Evolutionary conservation across 2,329 filamentous ascomycete species (phyloP), one percentile per base, ranked within the genome.

Genomic region (Coleophoma eucalyptorum): DNA sequence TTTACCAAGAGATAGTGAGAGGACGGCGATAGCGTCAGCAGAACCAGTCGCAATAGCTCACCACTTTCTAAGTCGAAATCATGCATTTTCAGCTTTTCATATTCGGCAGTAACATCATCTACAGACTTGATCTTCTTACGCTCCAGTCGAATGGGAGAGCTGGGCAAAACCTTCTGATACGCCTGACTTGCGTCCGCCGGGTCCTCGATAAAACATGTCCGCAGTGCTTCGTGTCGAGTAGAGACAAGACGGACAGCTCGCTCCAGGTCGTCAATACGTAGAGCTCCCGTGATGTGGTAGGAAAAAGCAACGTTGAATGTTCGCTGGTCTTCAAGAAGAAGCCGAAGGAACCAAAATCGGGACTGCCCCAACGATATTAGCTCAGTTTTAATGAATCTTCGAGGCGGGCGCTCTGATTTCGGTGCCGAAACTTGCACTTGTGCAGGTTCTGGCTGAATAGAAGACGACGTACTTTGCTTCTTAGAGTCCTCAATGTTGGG

Each of bases 1-100:
- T 63, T 63, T 5, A 80, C 43, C 0, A 81, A 37, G 3, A 79
- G 51, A 55, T 64, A 71, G 51, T 76, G 70, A 1, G 54, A 48
- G 0, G 60, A 62, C 1, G 60, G 52, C 0, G 64, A 65, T 11
- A 64, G 58, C 0, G 69, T 60, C 4, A 77, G 58, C 1, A 76
- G 58, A 3, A 58, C 48, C 3, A 73, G 55, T 5, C 63, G 58
- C 6, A 72, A 48, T 2, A 58, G 47, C 4, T 72, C 58, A 10
- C 72, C 70, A 7, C 55, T 56, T 13, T 62, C 64, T 10, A 79
- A 50, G 46, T 75, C 67, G 32, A 66, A 77, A 2, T 60, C 52
- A 48, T 72, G 57, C 0, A 56, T 46, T 47, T 55, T 57, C 50
- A 67, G 56, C 6, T 58, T 31, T 21, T 60, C 16, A 48, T 55